Base-by-base conservation (phyloP, 257 asterid genomes). In the Solanum chmielewskii region DNA sequence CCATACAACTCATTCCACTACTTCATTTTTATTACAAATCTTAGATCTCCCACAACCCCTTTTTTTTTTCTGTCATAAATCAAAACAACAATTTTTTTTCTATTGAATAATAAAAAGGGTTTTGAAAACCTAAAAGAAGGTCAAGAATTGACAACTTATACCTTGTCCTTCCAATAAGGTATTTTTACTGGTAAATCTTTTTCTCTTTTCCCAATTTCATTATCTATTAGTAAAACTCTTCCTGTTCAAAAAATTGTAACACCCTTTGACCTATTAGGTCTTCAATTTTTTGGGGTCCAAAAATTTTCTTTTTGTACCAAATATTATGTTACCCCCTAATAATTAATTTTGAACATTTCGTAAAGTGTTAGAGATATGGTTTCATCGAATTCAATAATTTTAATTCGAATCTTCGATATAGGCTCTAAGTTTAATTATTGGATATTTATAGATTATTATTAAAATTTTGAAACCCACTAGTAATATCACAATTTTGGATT, bases 251-350 rank as follows among this genome's bases (percentile, higher is more conserved):
- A 52, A 44, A 44, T 14, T 25, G 10, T 2, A 7, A n/a, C 83
- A n/a, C 18, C 56, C 84, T 29, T 78, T 78, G 42, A 78, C 84
- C 84, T 45, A 45, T 25, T 16, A 16, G 60, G 66, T 78, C 66
- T 44, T 44, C 16, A 93, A 90, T 92, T 92, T 88, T 92, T 92
- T 92, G 92, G 94, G 93, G 78, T 88, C 88, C 85, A 80, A 86
- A 91, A 6, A 10, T 85, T 60, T 31, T 73, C 25, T 64, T 10
- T 44, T 74, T 25, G 71, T 41, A n/a, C 70, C 42, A 47, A 60
- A 70, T n/a, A 4, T 25, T 42, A 18, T 85, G 44, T 31, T n/a
- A 9, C 33, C 83, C 52, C 27, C 20, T 27, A 20, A 70, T 70
- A 47, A 85, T 29, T n/a, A 41, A 37, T 14, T 37, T 44, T 44